Base-by-base conservation (phyloP, 2,329 filamentous ascomycete species). In the Diaporthe sp. region DNA sequence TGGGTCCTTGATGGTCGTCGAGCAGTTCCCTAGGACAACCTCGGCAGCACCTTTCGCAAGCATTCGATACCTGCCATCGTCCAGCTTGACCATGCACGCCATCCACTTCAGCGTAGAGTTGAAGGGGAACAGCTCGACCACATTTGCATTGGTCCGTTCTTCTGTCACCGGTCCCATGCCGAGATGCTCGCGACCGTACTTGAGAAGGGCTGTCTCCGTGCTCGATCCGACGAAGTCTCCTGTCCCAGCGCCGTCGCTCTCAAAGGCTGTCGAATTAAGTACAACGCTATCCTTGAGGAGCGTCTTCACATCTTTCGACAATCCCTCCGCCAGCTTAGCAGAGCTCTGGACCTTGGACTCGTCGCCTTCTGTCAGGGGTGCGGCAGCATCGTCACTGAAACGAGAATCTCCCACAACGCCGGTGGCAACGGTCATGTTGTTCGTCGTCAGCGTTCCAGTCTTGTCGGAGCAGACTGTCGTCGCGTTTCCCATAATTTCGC, bases 391-490 rank as follows among this genome's bases (percentile, higher is more conserved):
- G 8, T 73, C 71, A 15, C 39, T 42, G 6, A 60, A 95, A 5
- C 15, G 65, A 39, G 65, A 68, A 46, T 68, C 65, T 34, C 94
- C 94, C 76, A 95, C 88, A 78, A 94, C 95, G 0, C 72, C 72
- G 9, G 62, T 17, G n/a, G 58, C 62, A 22, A 74, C n/a, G 2
- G 37, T 70, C 72, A 74, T 74, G n/a, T 74, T 25, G n/a, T 74
- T 74, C 73, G 82, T 81, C 0, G 91, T 93, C 22, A 93, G 83
- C 17, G 92, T 93, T 72, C 92, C 92, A 5, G 92, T 93, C 82
- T 93, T 93, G 81, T 95, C 94, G 2, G 94, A 95, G 84, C 94
- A 96, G 67, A 96, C 92, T 0, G 93, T 94, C 1, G 91, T 92
- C 3, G 91, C 91, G 79, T 94, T 94, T 3, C 92, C 92, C 92